phyloP scores from a whole-genome alignment of 352 stramenopile species.

The Globisporangium sylvaticum region DNA sequence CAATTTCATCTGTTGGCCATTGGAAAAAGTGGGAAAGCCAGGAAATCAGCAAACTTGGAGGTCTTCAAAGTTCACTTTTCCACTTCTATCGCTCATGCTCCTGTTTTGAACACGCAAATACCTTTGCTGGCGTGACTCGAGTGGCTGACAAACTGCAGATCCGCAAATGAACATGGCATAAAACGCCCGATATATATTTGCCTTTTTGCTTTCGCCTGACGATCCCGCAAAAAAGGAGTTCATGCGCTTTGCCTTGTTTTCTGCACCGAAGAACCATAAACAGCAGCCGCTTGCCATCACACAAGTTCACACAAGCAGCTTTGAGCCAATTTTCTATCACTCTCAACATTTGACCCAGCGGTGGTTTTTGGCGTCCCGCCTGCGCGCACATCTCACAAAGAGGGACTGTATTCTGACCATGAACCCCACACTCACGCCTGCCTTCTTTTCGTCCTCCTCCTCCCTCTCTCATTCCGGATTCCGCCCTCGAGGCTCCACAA shows the following conservation, averaged over 20 bases:
- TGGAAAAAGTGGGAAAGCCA: too few relatives aligned
- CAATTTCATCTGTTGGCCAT: too few relatives aligned
- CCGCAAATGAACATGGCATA: not conserved
- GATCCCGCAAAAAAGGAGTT: not conserved
- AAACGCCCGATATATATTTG: not conserved
- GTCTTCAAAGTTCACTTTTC: not conserved
- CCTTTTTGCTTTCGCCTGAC: not conserved
- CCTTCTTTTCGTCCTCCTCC: not conserved
- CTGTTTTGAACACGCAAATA: not conserved
- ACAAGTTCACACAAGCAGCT: not conserved
- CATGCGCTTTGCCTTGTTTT: not conserved
- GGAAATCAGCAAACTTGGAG: not conserved
- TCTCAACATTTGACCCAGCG: not conserved
- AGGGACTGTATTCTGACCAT: too few relatives aligned
- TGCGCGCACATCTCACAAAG: not conserved
- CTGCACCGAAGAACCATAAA: not conserved
- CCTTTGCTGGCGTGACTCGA: not conserved
- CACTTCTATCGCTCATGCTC: not conserved
- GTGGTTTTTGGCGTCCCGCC: not conserved
- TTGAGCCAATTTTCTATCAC: not conserved
- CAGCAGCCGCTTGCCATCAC: not conserved
- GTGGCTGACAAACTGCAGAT: not conserved
- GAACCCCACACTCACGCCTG: not conserved
- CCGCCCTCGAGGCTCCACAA: conserved; percentile 5
- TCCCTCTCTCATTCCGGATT: conserved; percentile 10